These are phyloP conservation scores for Sphaerulina musiva DNA, from an alignment of 2,329 filamentous ascomycete species.

Conservation along the genomic window DNA sequence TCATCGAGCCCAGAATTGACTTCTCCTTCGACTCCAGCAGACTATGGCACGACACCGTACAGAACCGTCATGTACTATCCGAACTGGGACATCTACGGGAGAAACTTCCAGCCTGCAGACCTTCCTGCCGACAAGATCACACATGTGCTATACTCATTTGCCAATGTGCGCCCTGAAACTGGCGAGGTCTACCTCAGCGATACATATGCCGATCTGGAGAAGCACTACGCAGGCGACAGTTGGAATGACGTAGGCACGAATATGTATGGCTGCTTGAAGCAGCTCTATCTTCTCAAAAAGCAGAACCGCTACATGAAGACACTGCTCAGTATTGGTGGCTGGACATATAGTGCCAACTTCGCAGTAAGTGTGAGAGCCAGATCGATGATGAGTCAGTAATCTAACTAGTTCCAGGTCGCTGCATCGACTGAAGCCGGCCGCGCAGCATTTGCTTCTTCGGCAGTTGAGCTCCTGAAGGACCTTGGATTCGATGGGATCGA, in stretches of 20 bases:
- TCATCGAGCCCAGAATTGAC: not conserved
- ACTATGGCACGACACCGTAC: constrained; percentile 6
- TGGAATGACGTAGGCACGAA: constrained; percentile 61
- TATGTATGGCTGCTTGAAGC: constrained; percentile 70
- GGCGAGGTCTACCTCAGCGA: constrained; percentile 74
- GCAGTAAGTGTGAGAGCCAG: constrained; percentile 33
- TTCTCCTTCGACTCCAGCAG: not conserved
- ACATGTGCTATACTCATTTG: constrained; percentile 88
- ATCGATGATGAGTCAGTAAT: not conserved
- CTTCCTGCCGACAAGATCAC: constrained; percentile 75
- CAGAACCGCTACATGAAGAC: constrained; percentile 68
- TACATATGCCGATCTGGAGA: constrained; percentile 60
- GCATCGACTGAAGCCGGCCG: constrained; percentile 58
- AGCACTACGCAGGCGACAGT: constrained; percentile 62
- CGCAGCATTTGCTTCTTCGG: constrained; percentile 59
- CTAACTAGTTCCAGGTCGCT: constrained; percentile 37
- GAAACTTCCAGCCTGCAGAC: constrained; percentile 74
- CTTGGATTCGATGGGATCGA: constrained; percentile 60
- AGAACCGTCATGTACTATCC: constrained; percentile 21
- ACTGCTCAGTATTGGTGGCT: constrained; percentile 77
- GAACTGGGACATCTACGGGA: constrained; percentile 36
- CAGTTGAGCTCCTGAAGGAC: constrained; percentile 69
- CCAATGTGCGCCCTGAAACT: constrained; percentile 69
- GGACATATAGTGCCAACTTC: constrained; percentile 75
- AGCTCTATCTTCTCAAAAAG: constrained; percentile 70